Evolutionary conservation across 768 basidiomycete genomes (phyloP).

Genomic region (Trametes gibbosa): DNA sequence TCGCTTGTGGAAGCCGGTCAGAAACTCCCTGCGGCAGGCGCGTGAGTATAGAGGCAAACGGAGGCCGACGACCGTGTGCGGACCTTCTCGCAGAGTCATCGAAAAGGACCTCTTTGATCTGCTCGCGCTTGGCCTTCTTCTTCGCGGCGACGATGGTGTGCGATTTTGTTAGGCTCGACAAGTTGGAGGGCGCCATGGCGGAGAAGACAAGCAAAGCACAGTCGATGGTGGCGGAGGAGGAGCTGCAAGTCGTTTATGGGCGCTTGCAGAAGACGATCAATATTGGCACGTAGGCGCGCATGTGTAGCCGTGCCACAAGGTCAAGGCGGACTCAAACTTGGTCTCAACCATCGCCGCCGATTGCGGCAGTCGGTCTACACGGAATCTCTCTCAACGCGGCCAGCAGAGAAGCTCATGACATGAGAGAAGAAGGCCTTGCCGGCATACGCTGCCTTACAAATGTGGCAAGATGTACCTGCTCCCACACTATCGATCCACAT

Average conservation of each 20-base stretch:
- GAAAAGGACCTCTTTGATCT: conserved; percentile 80
- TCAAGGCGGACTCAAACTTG: neutral
- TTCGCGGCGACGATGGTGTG: conserved; percentile 65
- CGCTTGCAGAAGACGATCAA: neutral
- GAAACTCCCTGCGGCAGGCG: conserved; percentile 60
- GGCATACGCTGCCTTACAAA: neutral
- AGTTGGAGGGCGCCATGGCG: conserved; percentile 42
- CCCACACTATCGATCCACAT: neutral
- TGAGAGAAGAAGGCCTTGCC: neutral
- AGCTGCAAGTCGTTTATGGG: neutral
- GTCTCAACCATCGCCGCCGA: too few relatives aligned
- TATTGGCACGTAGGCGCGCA: conserved; percentile 1
- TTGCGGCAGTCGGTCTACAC: neutral
- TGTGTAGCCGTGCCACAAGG: neutral
- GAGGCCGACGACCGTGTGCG: conserved; percentile 17
- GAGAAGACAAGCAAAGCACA: neutral
- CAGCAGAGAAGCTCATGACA: neutral
- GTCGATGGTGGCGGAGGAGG: neutral
- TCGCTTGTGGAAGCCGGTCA: conserved; percentile 93
- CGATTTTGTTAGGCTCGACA: conserved; percentile 58
- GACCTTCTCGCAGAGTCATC: conserved; percentile 84
- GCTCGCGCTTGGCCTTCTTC: conserved; percentile 58
- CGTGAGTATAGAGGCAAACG: neutral
- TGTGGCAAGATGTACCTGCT: neutral
- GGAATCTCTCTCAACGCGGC: neutral